phyloP scores from a whole-genome alignment of 495 filamentous ascomycete species.

The Talaromyces borbonicus region DNA sequence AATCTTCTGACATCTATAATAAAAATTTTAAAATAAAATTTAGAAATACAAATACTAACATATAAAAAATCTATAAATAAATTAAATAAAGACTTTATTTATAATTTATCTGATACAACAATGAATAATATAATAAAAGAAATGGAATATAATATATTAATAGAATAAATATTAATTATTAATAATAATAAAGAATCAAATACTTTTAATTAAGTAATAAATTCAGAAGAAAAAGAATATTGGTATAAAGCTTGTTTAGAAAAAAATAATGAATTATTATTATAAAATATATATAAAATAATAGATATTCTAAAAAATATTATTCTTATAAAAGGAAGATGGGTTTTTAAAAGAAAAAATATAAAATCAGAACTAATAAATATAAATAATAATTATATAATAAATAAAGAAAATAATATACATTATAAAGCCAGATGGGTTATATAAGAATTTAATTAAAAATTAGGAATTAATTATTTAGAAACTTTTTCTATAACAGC shows the following conservation, averaged over 20 bases:
- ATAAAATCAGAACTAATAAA: background rate
- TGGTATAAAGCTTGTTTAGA: background rate
- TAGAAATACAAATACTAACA: background rate
- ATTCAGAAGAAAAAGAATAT: background rate
- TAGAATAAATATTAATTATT: background rate
- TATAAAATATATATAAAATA: no score
- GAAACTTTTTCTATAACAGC: background rate
- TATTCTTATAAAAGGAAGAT: background rate
- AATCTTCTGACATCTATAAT: background rate
- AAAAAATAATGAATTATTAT: no score
- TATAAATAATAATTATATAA: background rate
- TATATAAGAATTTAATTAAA: background rate
- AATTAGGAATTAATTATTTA: conserved; percentile 3
- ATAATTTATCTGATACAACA: conserved; percentile 1
- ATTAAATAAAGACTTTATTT: conserved; percentile 4
- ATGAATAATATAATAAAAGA: background rate
- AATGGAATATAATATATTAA: background rate
- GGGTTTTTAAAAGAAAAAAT: background rate
- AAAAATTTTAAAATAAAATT: background rate
- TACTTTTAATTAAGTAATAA: background rate
- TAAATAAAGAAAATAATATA: conserved; percentile 1
- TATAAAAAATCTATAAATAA: background rate
- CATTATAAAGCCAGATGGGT: background rate
- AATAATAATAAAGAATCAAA: background rate
- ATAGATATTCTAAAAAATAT: background rate